A percentile compares a stretch with the other conserved stretches of the same genome.
Conservation (phyloP, 345 rosid genomes). For the Hibiscus tridactylites region DNA sequence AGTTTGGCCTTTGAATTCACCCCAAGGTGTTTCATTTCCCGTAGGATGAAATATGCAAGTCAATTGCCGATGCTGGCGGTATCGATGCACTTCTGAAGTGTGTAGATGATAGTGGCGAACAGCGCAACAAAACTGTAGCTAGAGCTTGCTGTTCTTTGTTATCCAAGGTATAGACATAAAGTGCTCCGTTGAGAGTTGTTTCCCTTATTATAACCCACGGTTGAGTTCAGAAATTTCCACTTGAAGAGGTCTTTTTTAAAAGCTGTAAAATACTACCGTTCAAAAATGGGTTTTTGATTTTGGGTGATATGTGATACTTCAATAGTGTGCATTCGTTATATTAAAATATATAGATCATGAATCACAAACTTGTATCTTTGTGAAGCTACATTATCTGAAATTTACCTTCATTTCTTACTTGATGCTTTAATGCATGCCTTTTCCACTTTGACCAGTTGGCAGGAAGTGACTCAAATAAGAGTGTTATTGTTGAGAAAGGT, state of each 20-base stretch:
- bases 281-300: not conserved
- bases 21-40: not conserved
- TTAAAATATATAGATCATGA: not conserved
- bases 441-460: conserved; percentile 55
- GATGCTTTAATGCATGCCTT: conserved; percentile 4
- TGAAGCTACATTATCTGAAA: not conserved
- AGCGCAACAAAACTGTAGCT: conserved; percentile 61
- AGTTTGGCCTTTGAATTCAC: not conserved
- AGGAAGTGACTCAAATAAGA: conserved; percentile 89
- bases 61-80: conserved; percentile 84
- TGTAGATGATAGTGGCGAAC: conserved; percentile 73
- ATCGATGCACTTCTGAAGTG: conserved; percentile 64
- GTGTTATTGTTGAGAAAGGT: conserved; percentile 60
- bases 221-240: not conserved
- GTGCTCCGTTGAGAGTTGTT: not conserved
- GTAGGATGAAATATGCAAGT: conserved; percentile 20
- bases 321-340: not conserved
- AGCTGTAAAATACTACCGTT: not conserved
- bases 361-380: not conserved
- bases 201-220: not conserved
- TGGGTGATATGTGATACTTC: not conserved
- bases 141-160: conserved; percentile 71
- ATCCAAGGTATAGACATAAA: conserved; percentile 47
- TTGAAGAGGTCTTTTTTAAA: not conserved
- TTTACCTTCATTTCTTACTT: not conserved